A percentile compares a stretch with the other conserved stretches of the same genome.
These are phyloP conservation scores for Alternaria triticimaculans DNA, from an alignment of 2,329 filamentous ascomycete species.

Conservation along the genomic window DNA sequence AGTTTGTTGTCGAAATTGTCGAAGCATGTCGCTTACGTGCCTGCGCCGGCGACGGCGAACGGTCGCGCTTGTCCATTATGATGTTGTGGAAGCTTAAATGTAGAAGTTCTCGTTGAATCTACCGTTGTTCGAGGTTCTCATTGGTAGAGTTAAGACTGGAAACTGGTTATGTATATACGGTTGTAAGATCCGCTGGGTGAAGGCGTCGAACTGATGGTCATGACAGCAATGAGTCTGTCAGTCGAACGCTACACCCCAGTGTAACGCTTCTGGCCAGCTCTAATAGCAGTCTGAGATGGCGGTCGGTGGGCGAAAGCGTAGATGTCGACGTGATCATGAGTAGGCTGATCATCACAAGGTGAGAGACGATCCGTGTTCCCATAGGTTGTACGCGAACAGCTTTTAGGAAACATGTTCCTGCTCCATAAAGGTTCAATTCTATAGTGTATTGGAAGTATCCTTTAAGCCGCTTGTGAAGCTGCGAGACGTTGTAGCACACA, in stretches of 20 bases:
- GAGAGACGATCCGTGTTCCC: not conserved
- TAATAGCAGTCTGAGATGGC: not conserved
- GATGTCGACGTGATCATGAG: not conserved
- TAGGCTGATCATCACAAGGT: not conserved
- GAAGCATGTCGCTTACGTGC: not conserved
- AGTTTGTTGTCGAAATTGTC: not conserved
- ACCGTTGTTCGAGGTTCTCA: not conserved
- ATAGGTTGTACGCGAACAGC: not conserved
- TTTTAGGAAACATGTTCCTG: not conserved
- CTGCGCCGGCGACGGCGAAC: not conserved
- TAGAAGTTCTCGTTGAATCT: accelerated
- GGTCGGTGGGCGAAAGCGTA: not conserved
- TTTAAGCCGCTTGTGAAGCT: not conserved
- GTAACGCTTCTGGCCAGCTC: not conserved
- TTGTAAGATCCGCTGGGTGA: not conserved
- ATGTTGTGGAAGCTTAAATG: not conserved
- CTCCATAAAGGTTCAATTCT: not conserved
- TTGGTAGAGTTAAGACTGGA: not conserved
- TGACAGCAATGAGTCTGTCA: not conserved
- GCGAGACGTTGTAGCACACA: not conserved
- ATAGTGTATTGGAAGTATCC: not conserved
- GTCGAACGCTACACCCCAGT: not conserved
- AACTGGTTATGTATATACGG: not conserved
- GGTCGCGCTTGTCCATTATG: not conserved
- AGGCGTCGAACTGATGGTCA: not conserved